phyloP scores from a whole-genome alignment of 140 eudicot species.

The Oenanthe javanica region DNA sequence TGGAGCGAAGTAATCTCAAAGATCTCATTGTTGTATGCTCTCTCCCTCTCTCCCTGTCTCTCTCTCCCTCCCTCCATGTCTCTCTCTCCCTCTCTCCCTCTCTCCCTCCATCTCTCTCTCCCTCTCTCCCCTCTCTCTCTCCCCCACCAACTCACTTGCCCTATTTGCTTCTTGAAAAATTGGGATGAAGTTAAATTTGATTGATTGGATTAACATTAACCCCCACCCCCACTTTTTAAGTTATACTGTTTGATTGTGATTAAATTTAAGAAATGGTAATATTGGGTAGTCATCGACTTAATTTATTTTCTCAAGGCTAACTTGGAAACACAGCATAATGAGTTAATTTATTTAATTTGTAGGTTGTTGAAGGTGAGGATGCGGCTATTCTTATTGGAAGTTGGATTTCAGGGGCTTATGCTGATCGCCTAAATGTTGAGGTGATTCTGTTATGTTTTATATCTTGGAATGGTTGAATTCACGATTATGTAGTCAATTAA shows the following conservation, averaged over 20 bases:
- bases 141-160: not conserved
- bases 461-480: not conserved
- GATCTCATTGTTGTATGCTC: conserved; percentile 71
- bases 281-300: not conserved
- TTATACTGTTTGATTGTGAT: not conserved
- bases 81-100: not conserved
- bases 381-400: conserved; percentile 61
- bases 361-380: conserved; percentile 94
- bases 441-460: conserved; percentile 22
- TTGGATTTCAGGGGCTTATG: conserved; percentile 78
- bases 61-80: not conserved
- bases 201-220: not conserved
- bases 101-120: too few species aligned
- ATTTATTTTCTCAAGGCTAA: not conserved
- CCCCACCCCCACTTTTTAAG: too few species aligned
- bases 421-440: conserved; percentile 76
- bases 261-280: not conserved
- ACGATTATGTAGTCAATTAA: not conserved
- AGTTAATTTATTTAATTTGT: not conserved
- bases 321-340: not conserved
- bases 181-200: not conserved
- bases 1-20: conserved; percentile 72
- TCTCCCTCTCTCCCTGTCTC: not conserved
- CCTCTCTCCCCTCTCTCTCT: not conserved
- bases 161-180: not conserved